A percentile compares a stretch with the other conserved stretches of the same genome.
Conservation (phyloP, 73 alveolate species). For the Symbiodinium pilosum region DNA sequence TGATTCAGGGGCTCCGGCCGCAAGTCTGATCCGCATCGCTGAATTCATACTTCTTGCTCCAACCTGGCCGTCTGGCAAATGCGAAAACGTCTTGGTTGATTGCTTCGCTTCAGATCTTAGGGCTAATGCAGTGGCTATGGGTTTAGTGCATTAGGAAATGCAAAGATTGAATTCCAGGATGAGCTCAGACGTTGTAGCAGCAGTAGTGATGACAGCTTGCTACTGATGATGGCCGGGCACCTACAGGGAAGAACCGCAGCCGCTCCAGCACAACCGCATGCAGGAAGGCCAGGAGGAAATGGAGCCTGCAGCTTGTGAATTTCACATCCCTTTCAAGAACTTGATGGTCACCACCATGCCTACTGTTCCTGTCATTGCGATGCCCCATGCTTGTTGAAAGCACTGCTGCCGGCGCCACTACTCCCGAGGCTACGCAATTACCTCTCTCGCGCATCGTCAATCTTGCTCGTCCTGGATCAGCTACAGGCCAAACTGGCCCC, state of each 20-base stretch:
- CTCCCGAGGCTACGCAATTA: too few relatives aligned
- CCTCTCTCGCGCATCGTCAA: too few relatives aligned
- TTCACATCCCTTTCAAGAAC: background rate
- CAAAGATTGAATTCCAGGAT: background rate
- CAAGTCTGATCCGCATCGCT: constrained; percentile 99
- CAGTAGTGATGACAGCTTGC: background rate
- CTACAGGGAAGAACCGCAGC: constrained; percentile 91
- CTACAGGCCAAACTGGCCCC: too few relatives aligned
- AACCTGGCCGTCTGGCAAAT: constrained; percentile 98
- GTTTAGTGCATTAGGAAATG: too few relatives aligned
- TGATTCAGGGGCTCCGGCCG: constrained; percentile 97
- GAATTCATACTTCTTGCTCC: constrained; percentile 99
- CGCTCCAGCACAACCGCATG: constrained; percentile 97
- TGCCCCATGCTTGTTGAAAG: too few relatives aligned
- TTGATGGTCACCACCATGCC: background rate
- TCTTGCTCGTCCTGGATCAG: too few relatives aligned
- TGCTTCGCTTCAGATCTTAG: too few relatives aligned
- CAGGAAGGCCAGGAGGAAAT: constrained; percentile 99
- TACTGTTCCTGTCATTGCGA: background rate
- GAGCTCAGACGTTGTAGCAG: background rate
- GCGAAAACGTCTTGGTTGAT: too few relatives aligned
- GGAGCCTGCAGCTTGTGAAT: constrained; percentile 96
- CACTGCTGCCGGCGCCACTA: too few relatives aligned
- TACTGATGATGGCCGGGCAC: too few relatives aligned
- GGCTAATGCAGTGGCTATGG: too few relatives aligned